Percentiles rank a stretch among this genome's conserved stretches.
phyloP scores from a whole-genome alignment of 2,329 filamentous ascomycete species.

The Arthrobotrys entomopaga region DNA sequence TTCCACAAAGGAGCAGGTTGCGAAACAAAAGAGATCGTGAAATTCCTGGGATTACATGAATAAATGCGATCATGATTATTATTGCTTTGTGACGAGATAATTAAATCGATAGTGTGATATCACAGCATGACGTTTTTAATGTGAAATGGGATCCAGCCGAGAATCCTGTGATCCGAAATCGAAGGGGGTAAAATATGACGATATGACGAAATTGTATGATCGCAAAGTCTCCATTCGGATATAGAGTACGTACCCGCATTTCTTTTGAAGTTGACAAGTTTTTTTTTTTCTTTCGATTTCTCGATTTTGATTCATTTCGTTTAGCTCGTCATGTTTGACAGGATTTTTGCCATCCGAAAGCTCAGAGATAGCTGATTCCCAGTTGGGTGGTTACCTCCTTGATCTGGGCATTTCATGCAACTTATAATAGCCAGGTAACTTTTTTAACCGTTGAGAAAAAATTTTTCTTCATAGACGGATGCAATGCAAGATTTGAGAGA shows the following conservation, averaged over 20 bases:
- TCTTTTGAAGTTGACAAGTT: slow-evolving; percentile 23
- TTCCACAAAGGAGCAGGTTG: slow-evolving; percentile 35
- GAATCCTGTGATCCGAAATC: slow-evolving; percentile 10
- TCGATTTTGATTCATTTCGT: slow-evolving; percentile 2
- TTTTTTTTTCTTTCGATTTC: slow-evolving; percentile 15
- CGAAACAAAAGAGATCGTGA: not conserved
- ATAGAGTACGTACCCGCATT: slow-evolving; percentile 41
- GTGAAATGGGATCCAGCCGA: slow-evolving; percentile 9
- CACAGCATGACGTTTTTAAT: slow-evolving; percentile 38
- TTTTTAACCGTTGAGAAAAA: slow-evolving; percentile 15
- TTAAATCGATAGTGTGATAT: slow-evolving; percentile 28
- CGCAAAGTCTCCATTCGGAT: slow-evolving; percentile 26
- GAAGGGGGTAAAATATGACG: slow-evolving; percentile 30
- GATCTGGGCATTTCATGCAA: slow-evolving; percentile 19
- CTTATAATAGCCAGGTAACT: slow-evolving; percentile 14
- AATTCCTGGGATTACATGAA: slow-evolving; percentile 1
- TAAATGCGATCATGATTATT: slow-evolving; percentile 21
- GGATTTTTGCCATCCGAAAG: slow-evolving; percentile 33
- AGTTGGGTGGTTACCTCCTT: slow-evolving; percentile 30
- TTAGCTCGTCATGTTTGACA: slow-evolving; percentile 31
- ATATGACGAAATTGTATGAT: slow-evolving; percentile 52
- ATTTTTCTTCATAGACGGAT: not conserved
- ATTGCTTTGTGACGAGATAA: slow-evolving; percentile 8
- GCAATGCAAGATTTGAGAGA: slow-evolving; percentile 31
- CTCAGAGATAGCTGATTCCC: not conserved